Conservation (phyloP, 1,284 basidiomycete genomes). For the Heterobasidion annosum region DNA sequence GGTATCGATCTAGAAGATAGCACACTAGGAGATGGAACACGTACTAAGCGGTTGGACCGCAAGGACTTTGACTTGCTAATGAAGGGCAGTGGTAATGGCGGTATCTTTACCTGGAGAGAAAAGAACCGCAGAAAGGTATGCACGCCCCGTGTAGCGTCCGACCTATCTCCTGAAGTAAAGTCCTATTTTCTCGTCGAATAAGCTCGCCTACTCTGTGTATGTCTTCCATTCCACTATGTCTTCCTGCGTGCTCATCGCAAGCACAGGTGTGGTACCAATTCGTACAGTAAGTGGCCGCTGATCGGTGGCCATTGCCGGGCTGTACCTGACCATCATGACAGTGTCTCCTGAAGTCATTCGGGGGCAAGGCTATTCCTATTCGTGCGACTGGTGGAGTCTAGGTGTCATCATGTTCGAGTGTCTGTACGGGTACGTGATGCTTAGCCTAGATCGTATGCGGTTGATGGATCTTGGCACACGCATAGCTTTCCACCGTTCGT, state of each 20-base stretch:
- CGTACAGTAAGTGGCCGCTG: slow-evolving; percentile 62
- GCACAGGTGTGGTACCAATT: slow-evolving; percentile 77
- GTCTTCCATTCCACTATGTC: slow-evolving; percentile 20
- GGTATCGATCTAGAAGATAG: slow-evolving; percentile 88
- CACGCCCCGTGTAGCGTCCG: slow-evolving; percentile 5
- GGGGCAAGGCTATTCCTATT: slow-evolving; percentile 87
- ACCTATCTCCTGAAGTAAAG: neutral
- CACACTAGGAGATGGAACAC: slow-evolving; percentile 44
- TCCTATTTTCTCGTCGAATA: slow-evolving; percentile 9
- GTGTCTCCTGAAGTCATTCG: slow-evolving; percentile 96
- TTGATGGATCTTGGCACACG: slow-evolving; percentile 13
- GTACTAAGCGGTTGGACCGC: slow-evolving; percentile 67
- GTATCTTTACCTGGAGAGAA: slow-evolving; percentile 90
- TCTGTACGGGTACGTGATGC: slow-evolving; percentile 65
- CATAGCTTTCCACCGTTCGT: slow-evolving; percentile 89
- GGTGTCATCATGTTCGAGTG: slow-evolving; percentile 92
- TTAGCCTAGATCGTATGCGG: slow-evolving; percentile 11
- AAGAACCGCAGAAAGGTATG: slow-evolving; percentile 81
- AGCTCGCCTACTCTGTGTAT: slow-evolving; percentile 92
- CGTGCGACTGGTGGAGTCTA: slow-evolving; percentile 97
- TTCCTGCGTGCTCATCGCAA: slow-evolving; percentile 15
- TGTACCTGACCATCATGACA: slow-evolving; percentile 18
- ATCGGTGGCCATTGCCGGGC: neutral
- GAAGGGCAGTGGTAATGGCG: slow-evolving; percentile 68
- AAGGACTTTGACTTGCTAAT: slow-evolving; percentile 75